phyloP scores from a whole-genome alignment of 2,329 filamentous ascomycete genomes.

The Botrytis byssoidea region DNA sequence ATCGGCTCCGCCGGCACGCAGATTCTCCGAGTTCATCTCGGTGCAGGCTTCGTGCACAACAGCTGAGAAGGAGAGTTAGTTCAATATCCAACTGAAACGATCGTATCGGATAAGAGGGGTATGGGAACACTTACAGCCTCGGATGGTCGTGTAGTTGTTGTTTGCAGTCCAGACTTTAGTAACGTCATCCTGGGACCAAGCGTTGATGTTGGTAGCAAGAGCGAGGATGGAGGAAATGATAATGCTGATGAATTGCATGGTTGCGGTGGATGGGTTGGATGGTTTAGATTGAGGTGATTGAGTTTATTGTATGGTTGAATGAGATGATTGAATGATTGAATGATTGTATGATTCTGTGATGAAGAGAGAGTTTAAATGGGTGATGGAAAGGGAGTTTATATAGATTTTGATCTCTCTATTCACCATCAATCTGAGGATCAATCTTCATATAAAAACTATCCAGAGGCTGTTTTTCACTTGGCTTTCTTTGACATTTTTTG shows the following conservation, averaged over 20 bases:
- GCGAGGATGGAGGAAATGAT: neutral
- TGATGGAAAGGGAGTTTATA: neutral
- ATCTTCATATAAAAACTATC: neutral
- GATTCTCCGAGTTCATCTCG: neutral
- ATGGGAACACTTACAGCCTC: neutral
- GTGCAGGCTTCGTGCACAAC: neutral
- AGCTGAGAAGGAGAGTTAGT: neutral
- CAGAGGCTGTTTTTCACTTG: neutral
- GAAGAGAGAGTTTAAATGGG: neutral
- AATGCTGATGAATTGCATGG: neutral
- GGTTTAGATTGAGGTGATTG: neutral
- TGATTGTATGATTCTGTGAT: neutral
- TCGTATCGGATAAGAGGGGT: neutral
- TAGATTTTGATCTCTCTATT: neutral
- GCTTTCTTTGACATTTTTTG: neutral
- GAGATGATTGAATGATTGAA: neutral
- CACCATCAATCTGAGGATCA: neutral
- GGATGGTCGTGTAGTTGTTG: neutral
- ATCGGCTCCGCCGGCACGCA: neutral
- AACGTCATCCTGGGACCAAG: fast-evolving
- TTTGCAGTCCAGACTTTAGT: neutral
- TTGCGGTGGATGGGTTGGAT: neutral
- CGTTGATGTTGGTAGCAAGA: neutral
- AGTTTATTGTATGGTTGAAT: neutral
- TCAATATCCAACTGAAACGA: neutral